These are phyloP conservation scores for Suhomyces panamericanus DNA, from an alignment of 1,139 yeast species.

Conservation along the genomic window DNA sequence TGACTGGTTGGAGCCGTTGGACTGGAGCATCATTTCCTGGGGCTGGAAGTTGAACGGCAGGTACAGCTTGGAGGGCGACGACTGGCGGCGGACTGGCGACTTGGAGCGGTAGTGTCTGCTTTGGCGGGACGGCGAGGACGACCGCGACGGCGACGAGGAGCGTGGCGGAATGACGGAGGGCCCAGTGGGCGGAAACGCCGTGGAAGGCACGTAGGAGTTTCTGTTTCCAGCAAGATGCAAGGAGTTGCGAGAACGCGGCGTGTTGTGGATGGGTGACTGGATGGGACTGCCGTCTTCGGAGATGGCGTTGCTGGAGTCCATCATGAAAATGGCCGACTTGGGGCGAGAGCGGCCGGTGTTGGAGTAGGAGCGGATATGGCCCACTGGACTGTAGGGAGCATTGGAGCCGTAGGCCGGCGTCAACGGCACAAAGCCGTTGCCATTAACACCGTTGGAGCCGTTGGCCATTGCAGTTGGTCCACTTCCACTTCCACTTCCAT, in stretches of 20 bases:
- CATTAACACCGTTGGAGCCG: background rate
- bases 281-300: conserved; percentile 32
- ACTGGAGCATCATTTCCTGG: conserved; percentile 35
- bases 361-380: conserved; percentile 14
- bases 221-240: conserved; percentile 15
- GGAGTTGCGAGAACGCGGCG: conserved; percentile 27
- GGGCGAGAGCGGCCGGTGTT: conserved; percentile 33
- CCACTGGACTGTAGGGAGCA: conserved; percentile 4
- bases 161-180: conserved; percentile 14
- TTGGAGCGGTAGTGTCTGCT: conserved; percentile 36
- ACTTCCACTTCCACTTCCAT: no score
- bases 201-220: conserved; percentile 10
- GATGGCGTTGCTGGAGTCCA: conserved; percentile 31
- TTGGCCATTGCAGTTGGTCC: no score
- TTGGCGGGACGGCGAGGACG: conserved; percentile 34
- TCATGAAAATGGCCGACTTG: conserved; percentile 36
- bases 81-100: conserved; percentile 40
- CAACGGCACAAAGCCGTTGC: conserved; percentile 8
- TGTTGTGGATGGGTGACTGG: conserved; percentile 21
- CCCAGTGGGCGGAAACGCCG: conserved; percentile 20
- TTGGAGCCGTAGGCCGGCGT: conserved; percentile 11
- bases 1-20: conserved; percentile 29
- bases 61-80: conserved; percentile 41
- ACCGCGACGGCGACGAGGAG: conserved; percentile 32
- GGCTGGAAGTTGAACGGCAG: conserved; percentile 57